phyloP scores from a whole-genome alignment of 345 rosid genomes.

The Raphanus sativus region DNA sequence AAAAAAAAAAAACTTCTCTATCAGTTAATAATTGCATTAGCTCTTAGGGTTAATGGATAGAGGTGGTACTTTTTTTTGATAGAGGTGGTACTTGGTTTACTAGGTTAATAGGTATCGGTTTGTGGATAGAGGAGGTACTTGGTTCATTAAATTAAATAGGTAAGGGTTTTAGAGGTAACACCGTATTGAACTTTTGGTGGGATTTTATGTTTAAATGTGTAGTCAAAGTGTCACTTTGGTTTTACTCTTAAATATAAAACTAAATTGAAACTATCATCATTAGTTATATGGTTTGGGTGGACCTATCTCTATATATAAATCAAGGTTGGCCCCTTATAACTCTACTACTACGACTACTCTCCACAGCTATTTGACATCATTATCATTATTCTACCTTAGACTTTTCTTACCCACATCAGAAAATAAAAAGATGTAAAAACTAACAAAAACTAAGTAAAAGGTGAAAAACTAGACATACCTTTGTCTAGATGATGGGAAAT shows the following conservation, averaged over 20 bases:
- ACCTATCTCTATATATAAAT: slow-evolving; percentile 12
- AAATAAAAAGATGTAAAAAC: background rate
- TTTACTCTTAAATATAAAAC: background rate
- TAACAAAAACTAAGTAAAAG: slow-evolving; percentile 1
- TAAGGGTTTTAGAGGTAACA: background rate
- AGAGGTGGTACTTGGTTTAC: background rate
- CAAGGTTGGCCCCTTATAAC: slow-evolving; percentile 28
- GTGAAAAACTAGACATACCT: slow-evolving; percentile 12
- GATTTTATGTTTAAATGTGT: slow-evolving; percentile 4
- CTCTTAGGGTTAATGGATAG: background rate
- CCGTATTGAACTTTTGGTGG: background rate
- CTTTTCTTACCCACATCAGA: background rate
- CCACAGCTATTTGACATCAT: slow-evolving; percentile 31
- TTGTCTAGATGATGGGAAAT: slow-evolving; percentile 19
- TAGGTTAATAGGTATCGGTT: background rate
- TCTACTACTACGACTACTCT: slow-evolving; percentile 1
- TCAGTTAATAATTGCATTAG: slow-evolving; percentile 7
- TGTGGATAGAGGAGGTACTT: background rate
- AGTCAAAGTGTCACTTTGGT: background rate
- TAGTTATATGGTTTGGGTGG: slow-evolving; percentile 32
- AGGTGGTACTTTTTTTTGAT: background rate
- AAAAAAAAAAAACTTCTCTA: background rate
- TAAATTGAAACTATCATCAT: slow-evolving; percentile 19
- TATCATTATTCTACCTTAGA: slow-evolving; percentile 21
- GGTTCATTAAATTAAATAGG: background rate